A percentile compares a stretch with the other conserved stretches of the same genome.
Conservation (phyloP, 768 basidiomycete species). For the Mycena polygramma region DNA sequence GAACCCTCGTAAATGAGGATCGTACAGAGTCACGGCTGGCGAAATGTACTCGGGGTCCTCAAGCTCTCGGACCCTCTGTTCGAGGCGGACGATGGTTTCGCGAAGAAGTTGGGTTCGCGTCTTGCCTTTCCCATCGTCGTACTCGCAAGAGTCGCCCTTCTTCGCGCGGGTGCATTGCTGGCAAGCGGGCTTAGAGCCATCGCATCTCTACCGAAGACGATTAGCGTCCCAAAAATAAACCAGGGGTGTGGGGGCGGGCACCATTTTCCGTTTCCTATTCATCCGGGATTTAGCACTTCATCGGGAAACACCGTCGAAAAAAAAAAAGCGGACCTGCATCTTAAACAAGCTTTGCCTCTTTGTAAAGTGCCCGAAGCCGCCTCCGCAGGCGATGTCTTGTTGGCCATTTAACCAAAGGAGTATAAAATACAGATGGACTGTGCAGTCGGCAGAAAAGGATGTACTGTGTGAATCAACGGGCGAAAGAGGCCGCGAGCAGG, state of each 20-base stretch:
- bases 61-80: constrained; percentile 78
- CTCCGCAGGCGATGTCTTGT: constrained; percentile 56
- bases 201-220: constrained; percentile 71
- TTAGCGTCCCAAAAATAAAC: constrained; percentile 18
- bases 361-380: constrained; percentile 62
- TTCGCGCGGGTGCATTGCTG: constrained; percentile 85
- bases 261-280: constrained; percentile 79
- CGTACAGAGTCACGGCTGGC: constrained; percentile 76
- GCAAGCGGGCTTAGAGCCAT: constrained; percentile 81
- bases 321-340: constrained; percentile 68
- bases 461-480: constrained; percentile 46
- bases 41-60: constrained; percentile 81
- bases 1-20: constrained; percentile 69
- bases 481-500: constrained; percentile 47
- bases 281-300: constrained; percentile 35
- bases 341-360: constrained; percentile 78
- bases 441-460: constrained; percentile 38
- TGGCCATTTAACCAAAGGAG: constrained; percentile 60
- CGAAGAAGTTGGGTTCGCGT: constrained; percentile 84
- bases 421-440: constrained; percentile 49
- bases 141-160: constrained; percentile 81
- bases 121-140: constrained; percentile 89
- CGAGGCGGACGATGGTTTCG: constrained; percentile 81
- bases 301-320: constrained; percentile 15
- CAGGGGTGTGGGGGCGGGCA: constrained; percentile 40